Evolutionary conservation across 257 asterid species (phyloP).

Genomic region (Linderniella brevidens): DNA sequence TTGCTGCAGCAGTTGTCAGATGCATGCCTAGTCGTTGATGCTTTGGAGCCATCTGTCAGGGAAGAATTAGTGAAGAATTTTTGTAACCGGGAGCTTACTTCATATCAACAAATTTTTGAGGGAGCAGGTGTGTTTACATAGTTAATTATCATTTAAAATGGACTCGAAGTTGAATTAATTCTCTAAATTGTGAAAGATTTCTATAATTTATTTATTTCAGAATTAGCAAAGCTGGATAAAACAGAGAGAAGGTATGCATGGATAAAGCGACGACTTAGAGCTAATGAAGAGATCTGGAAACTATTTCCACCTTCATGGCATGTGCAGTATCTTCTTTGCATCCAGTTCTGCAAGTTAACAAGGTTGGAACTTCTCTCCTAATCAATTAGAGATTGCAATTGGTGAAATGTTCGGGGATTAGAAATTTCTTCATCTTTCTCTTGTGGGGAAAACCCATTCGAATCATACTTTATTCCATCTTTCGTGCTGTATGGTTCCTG

Average conservation of each 20-base stretch:
- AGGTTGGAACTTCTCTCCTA: constrained; percentile 34
- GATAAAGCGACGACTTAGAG: constrained; percentile 87
- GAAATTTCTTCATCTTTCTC: no score
- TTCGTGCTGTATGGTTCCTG: no score
- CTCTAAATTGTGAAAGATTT: constrained; percentile 8
- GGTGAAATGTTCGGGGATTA: no score
- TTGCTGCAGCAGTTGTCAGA: constrained; percentile 87
- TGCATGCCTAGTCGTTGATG: constrained; percentile 96
- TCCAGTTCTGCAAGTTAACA: constrained; percentile 96
- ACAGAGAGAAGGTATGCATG: constrained; percentile 94
- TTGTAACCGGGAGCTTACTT: constrained; percentile 87
- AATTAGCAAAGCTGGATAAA: constrained; percentile 84
- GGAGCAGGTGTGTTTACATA: constrained; percentile 65
- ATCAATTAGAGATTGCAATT: no score
- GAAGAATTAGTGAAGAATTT: constrained; percentile 84
- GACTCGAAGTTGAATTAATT: constrained; percentile 1
- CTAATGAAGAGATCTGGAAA: constrained; percentile 96
- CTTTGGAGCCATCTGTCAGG: constrained; percentile 96
- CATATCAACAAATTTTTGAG: constrained; percentile 93
- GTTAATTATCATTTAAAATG: not conserved
- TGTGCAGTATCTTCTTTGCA: constrained; percentile 83
- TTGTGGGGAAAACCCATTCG: no score
- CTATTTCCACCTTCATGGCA: constrained; percentile 87
- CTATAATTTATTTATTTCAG: constrained; percentile 23
- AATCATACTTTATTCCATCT: no score